Base-by-base conservation (phyloP, 768 basidiomycete species). In the Boletus eberwhitei region DNA sequence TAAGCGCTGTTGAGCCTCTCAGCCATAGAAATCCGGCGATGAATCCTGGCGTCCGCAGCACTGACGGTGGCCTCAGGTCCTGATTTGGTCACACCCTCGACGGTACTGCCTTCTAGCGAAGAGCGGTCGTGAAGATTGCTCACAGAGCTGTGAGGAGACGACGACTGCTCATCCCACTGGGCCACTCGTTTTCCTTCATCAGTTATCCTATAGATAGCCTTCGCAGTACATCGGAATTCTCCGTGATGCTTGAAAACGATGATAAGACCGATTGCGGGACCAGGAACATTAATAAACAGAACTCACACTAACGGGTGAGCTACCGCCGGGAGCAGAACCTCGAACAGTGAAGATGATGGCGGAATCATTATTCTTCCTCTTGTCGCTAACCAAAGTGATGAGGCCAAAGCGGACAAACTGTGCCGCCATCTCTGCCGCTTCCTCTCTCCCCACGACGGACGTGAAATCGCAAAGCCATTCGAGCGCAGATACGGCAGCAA, bases 401-500 rank as follows among this genome's bases (percentile, higher is more conserved):
- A 96, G 84, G 38, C 93, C 91, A 64, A 94, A 97, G 49, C 97
- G 86, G 43, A 98, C 94, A 64, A 98, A 98, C 69, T 98, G 97
- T 5, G 95, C 97, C 3, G 92, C 88, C 84, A 98, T 90, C 77
- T 99, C 97, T 12, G 93, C 92, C 0, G 93, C 95, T 71, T 98
- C 97, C 66, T 99, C 97, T 49, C 92, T 79, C 22, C 94, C 94
- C 34, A 94, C 92, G 34, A 95, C 92, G 1, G 95, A 97, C 0
- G 97, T 93, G 63, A 93, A 97, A 71, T 99, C 97, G 68, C 92
- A 90, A 38, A 99, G 83, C 97, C 97, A 99, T 72, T 98, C 95
- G 52, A 98, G 77, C 0, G 91, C 94, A 42, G 82, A 82, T 50
- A 92, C 84, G 22, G 97, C 94, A 29, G 85, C 76, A 68, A 99